Conservation (phyloP, 176 grass and related monocot species). For the Rhipidocladum racemiflorum region DNA sequence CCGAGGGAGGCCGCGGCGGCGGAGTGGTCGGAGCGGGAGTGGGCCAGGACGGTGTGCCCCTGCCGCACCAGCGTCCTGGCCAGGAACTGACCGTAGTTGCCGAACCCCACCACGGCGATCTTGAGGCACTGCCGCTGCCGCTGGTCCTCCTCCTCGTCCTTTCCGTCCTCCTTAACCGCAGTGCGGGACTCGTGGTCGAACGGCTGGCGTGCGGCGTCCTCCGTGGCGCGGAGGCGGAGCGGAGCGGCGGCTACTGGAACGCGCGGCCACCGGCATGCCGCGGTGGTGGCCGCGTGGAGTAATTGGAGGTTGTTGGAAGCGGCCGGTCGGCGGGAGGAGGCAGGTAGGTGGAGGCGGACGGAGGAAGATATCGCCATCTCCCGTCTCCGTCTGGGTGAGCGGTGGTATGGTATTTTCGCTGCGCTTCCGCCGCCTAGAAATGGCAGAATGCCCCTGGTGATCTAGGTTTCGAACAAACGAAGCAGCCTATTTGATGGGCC, state of each 20-base stretch:
- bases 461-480: not conserved
- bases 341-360: not conserved
- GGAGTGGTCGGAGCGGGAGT: conserved; percentile 86
- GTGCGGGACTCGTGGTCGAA: conserved; percentile 66
- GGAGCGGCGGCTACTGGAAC: not conserved
- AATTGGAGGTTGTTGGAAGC: not conserved
- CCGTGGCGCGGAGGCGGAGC: conserved; percentile 42
- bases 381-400: not conserved
- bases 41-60: conserved; percentile 66
- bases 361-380: conserved; percentile 27
- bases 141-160: no score
- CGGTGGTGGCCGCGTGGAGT: not conserved
- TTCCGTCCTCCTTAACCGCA: conserved; percentile 23
- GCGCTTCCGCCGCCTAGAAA: no score
- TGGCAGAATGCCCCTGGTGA: not conserved
- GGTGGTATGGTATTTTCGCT: not conserved
- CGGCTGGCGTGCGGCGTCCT: conserved; percentile 44
- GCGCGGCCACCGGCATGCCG: not conserved
- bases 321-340: not conserved
- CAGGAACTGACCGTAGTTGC: conserved; percentile 84
- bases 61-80: conserved; percentile 57
- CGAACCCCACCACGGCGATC: conserved; percentile 88
- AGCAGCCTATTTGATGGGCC: not conserved
- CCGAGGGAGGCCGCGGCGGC: conserved; percentile 47
- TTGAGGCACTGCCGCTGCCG: conserved; percentile 53